Base-by-base conservation (phyloP, 2,329 filamentous ascomycete species). In the Pseudogymnoascus verrucosus region DNA sequence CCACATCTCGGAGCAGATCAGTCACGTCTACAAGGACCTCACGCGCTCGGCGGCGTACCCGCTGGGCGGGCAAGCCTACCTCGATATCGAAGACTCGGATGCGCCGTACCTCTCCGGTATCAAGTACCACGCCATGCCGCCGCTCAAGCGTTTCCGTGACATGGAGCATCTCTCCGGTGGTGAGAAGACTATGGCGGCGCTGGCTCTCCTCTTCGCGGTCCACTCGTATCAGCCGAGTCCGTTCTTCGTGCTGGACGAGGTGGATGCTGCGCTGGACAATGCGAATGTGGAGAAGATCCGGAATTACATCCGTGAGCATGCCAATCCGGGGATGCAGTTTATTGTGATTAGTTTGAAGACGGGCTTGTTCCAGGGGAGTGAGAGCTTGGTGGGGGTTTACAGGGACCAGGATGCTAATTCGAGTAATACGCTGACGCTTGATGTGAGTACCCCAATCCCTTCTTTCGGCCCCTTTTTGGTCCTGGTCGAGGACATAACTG, bases 81-180 rank as follows among this genome's bases (percentile, higher is more conserved):
- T 99, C 59, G 93, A 97, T 72, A 93, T 96, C 64, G 86, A 89
- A 74, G 93, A 99, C 74, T 90, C 89, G n/a, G 92, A 96, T 67
- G 93, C 96, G 72, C 95, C 95, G 0, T 99, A 98, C 75, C 84
- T 97, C 3, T 91, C 90, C 42, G 95, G 95, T 34, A 92, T 99
- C 77, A 97, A 96, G 74, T 99, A 99, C 77, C 93, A 98, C 74
- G 96, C 95, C 67, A 99, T 98, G 93, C 95, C 95, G 19, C 95
- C 95, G 1, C 85, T 97, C 67, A 99, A 99, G 79, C 91, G 95
- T 54, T 99, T 99, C 84, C 86, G 95, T 70, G 96, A 99, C 75
- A 99, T 99, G 95, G 95, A 99, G 76, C 95, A 97, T 74, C 80
- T 99, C 8, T 96, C 91, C 1, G 95, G 95, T 71, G 95, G 95